Percentiles rank a stretch among this genome's conserved stretches.
Evolutionary conservation across 2,329 filamentous ascomycete species (phyloP).

Genomic region (Trichoderma koningiopsis): DNA sequence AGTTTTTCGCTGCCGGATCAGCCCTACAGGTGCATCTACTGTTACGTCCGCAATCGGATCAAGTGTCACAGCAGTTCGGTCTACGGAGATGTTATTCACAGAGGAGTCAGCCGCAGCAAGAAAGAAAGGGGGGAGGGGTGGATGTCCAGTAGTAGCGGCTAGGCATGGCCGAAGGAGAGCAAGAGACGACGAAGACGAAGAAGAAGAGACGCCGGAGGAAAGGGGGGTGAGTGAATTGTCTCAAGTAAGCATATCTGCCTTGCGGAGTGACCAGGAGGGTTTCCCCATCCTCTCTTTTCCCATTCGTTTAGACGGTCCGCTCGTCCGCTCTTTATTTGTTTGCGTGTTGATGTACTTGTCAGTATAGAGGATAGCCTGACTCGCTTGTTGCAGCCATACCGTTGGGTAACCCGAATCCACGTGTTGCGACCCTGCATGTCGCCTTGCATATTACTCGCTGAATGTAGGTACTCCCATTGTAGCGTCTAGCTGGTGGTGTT

Average conservation of each 20-base stretch:
- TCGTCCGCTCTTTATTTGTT: neutral
- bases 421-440: constrained; percentile 20
- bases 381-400: constrained; percentile 10
- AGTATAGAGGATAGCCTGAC: constrained; percentile 1
- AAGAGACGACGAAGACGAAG: too few species aligned
- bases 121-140: neutral
- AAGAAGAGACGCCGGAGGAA: neutral
- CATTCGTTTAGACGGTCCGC: constrained; percentile 5
- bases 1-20: neutral
- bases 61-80: constrained; percentile 20
- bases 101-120: neutral
- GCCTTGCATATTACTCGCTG: neutral
- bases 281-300: neutral
- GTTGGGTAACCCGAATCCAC: constrained; percentile 16
- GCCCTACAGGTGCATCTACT: constrained; percentile 19
- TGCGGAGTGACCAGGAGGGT: neutral
- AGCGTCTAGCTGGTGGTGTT: neutral
- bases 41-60: neutral
- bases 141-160: neutral
- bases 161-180: neutral
- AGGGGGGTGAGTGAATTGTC: neutral
- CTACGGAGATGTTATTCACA: neutral
- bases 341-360: neutral
- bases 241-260: constrained; percentile 1
- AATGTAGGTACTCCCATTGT: neutral